These are phyloP conservation scores for Vitis cinerea DNA, from an alignment of 164 flowering plant genomes.

Conservation along the genomic window DNA sequence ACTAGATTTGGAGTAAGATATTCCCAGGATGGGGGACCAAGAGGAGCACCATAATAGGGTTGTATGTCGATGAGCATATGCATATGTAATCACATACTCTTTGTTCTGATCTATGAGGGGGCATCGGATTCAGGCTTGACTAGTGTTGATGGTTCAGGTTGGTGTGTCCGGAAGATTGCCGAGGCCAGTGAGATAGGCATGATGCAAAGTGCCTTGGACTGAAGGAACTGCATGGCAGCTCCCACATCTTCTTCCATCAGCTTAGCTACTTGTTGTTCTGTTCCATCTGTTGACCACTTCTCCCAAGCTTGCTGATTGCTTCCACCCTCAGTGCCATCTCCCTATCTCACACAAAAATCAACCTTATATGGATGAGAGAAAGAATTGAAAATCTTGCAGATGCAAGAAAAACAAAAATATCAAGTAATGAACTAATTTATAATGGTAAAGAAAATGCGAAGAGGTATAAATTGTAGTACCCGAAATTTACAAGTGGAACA, in stretches of 20 bases:
- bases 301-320: slow-evolving; percentile 62
- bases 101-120: slow-evolving; percentile 28
- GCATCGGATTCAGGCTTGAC: slow-evolving; percentile 61
- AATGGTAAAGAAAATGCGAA: not conserved
- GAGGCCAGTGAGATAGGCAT: slow-evolving; percentile 81
- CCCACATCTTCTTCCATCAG: slow-evolving; percentile 88
- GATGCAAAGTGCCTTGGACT: slow-evolving; percentile 78
- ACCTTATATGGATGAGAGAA: no score
- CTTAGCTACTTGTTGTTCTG: slow-evolving; percentile 76
- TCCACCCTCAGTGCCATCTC: slow-evolving; percentile 49
- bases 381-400: not conserved
- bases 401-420: not conserved
- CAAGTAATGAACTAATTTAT: not conserved
- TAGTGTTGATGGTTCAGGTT: slow-evolving; percentile 33
- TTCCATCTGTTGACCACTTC: slow-evolving; percentile 76
- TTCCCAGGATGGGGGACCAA: not conserved
- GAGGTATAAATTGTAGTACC: not conserved
- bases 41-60: not conserved
- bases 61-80: slow-evolving; percentile 11
- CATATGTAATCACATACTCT: no score
- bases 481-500: no score
- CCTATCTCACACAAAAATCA: slow-evolving; percentile 24
- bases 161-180: slow-evolving; percentile 56
- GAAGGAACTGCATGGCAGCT: slow-evolving; percentile 84
- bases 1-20: not conserved